phyloP scores from a whole-genome alignment of 1,284 basidiomycete genomes.

The Ganoderma resinaceum region DNA sequence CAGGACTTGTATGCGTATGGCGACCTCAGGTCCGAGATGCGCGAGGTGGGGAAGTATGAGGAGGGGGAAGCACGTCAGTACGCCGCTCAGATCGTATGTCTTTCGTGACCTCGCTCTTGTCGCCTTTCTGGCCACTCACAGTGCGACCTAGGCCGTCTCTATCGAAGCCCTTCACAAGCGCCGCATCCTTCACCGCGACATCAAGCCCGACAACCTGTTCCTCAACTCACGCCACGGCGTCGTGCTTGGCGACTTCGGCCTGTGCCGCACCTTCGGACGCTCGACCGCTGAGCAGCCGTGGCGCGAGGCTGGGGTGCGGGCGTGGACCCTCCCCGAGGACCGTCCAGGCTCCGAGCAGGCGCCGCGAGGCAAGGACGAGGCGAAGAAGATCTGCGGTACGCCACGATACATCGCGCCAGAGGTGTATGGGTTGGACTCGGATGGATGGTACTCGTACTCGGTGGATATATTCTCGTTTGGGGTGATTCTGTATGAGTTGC shows the following conservation, averaged over 20 bases:
- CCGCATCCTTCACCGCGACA: constrained; percentile 42
- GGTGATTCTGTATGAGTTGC: constrained; percentile 65
- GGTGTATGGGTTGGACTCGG: constrained; percentile 44
- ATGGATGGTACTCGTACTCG: constrained; percentile 51
- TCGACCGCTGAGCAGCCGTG: constrained; percentile 34
- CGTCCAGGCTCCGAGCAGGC: not conserved
- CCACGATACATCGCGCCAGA: constrained; percentile 69
- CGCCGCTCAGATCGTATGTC: constrained; percentile 35
- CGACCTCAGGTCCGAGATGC: constrained; percentile 29
- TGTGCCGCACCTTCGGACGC: constrained; percentile 65
- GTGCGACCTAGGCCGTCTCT: constrained; percentile 42
- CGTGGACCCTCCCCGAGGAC: constrained; percentile 4
- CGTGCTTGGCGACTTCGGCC: constrained; percentile 70
- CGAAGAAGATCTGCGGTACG: constrained; percentile 28
- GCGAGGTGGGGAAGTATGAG: constrained; percentile 17
- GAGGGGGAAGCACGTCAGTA: constrained; percentile 19
- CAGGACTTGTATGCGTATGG: constrained; percentile 34
- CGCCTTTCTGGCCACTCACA: constrained; percentile 47
- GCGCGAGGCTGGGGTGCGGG: constrained; percentile 42
- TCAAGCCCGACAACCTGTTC: constrained; percentile 65
- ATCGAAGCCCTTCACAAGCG: constrained; percentile 52
- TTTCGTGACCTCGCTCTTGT: not conserved
- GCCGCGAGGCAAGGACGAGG: not conserved
- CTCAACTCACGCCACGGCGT: constrained; percentile 53
- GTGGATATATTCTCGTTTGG: constrained; percentile 51